phyloP scores from a whole-genome alignment of 305 asterid species.

The Fraxinus xanthoxyloides region DNA sequence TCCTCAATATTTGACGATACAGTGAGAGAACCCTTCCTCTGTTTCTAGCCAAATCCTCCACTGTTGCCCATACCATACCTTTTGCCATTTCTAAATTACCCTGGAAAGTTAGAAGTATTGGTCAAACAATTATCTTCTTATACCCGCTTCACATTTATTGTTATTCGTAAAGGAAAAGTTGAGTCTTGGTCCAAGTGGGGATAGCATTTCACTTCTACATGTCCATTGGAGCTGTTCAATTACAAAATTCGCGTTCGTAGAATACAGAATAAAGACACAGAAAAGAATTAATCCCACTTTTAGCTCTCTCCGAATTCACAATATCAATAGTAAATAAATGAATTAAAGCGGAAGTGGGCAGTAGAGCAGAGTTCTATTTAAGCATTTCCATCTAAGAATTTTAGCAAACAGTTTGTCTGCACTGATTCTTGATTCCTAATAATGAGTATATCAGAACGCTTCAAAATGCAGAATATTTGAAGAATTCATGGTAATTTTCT shows the following conservation, averaged over 20 bases:
- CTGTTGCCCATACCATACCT: constrained; percentile 86
- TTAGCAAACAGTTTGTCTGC: not conserved
- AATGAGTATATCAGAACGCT: not conserved
- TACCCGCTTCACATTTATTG: not conserved
- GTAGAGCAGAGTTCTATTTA: not conserved
- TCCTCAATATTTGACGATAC: constrained; percentile 25
- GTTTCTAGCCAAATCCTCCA: constrained; percentile 72
- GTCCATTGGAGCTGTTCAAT: not conserved
- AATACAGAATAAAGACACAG: not conserved
- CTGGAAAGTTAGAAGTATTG: not conserved
- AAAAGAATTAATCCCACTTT: not conserved
- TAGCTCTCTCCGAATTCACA: not conserved
- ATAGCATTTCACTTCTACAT: not conserved
- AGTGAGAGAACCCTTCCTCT: constrained; percentile 60
- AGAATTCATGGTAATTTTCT: not conserved
- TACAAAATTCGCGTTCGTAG: not conserved
- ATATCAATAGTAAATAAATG: not conserved
- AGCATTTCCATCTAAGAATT: not conserved
- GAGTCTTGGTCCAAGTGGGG: not conserved
- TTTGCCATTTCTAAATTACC: constrained; percentile 39
- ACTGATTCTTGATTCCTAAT: not conserved
- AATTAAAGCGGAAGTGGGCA: not conserved
- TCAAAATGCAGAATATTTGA: not conserved
- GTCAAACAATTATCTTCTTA: not conserved
- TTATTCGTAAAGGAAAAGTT: not conserved